phyloP scores from a whole-genome alignment of 805 yeast species.

The Naumovozyma baii region DNA sequence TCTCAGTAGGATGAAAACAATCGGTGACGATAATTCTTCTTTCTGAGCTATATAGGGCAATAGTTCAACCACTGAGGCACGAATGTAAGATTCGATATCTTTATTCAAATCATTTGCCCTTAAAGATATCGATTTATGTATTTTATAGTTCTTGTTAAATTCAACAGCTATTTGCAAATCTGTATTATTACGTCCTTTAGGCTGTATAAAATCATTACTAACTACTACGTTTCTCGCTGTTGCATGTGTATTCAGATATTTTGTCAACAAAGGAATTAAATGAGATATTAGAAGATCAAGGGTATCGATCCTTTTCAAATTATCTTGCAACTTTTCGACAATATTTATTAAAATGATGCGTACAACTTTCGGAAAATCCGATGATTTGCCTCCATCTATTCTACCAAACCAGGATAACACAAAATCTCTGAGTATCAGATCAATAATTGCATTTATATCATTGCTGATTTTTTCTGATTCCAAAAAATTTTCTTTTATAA shows the following conservation, averaged over 20 bases:
- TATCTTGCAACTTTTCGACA: slow-evolving; percentile 33
- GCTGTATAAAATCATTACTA: slow-evolving; percentile 22
- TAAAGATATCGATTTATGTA: slow-evolving; percentile 49
- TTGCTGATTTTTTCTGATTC: slow-evolving; percentile 28
- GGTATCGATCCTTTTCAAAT: slow-evolving; percentile 40
- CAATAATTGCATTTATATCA: slow-evolving; percentile 37
- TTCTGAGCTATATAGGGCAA: slow-evolving; percentile 43
- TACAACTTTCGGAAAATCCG: slow-evolving; percentile 35
- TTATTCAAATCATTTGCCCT: slow-evolving; percentile 28
- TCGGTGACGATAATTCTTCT: slow-evolving; percentile 35
- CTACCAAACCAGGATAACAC: slow-evolving; percentile 46
- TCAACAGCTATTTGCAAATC: slow-evolving; percentile 36
- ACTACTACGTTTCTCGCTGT: slow-evolving; percentile 31
- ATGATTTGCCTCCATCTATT: slow-evolving; percentile 28
- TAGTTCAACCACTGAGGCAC: slow-evolving; percentile 31
- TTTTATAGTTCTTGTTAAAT: slow-evolving; percentile 30
- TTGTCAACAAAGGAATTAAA: slow-evolving; percentile 54
- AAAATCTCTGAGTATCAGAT: slow-evolving; percentile 43
- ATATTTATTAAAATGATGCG: slow-evolving; percentile 35
- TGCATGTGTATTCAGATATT: slow-evolving; percentile 48
- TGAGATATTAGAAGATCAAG: slow-evolving; percentile 48
- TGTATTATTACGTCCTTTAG: slow-evolving; percentile 27
- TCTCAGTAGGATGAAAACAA: slow-evolving; percentile 42
- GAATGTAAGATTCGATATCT: slow-evolving; percentile 43
- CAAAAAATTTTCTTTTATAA: slow-evolving; percentile 2